These are phyloP conservation scores for Tylopilus plumbeoviolaceoides DNA, from an alignment of 768 basidiomycete genomes.

Conservation along the genomic window DNA sequence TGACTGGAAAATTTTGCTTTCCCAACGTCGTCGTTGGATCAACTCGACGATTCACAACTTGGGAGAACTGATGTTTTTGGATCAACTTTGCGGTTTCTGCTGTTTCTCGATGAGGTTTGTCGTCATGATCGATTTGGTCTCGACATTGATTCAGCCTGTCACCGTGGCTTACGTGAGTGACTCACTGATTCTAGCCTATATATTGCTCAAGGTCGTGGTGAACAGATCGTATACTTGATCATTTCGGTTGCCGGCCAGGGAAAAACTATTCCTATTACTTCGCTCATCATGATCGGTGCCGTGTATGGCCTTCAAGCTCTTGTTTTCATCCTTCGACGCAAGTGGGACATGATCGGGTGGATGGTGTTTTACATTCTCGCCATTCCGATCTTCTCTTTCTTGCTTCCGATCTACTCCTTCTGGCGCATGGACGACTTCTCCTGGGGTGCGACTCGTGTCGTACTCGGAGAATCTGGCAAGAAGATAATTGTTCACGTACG, in stretches of 20 bases:
- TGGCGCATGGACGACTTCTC: conserved; percentile 99
- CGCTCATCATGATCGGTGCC: conserved; percentile 88
- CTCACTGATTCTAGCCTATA: background rate
- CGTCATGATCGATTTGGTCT: conserved; percentile 93
- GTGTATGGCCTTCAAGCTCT: conserved; percentile 93
- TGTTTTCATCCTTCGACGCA: conserved; percentile 86
- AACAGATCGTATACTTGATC: too few species aligned
- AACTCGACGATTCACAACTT: conserved; percentile 99
- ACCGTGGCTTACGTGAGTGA: conserved; percentile 86
- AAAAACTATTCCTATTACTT: conserved; percentile 69
- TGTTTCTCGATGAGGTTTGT: conserved; percentile 99
- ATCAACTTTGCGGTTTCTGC: conserved; percentile 93
- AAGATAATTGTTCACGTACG: conserved; percentile 91
- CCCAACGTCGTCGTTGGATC: conserved; percentile 98
- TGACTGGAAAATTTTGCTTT: conserved; percentile 93
- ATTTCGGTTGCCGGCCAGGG: too few species aligned
- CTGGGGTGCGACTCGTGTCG: conserved; percentile 90
- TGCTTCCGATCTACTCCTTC: conserved; percentile 92
- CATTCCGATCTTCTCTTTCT: conserved; percentile 89
- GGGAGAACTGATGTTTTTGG: conserved; percentile 87
- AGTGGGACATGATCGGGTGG: conserved; percentile 99
- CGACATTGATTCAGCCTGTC: conserved; percentile 80
- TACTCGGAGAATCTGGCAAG: conserved; percentile 92
- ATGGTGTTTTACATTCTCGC: conserved; percentile 95
- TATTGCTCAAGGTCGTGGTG: conserved; percentile 5